Base-by-base conservation (phyloP, 768 basidiomycete species). In the Auricularia sp. region DNA sequence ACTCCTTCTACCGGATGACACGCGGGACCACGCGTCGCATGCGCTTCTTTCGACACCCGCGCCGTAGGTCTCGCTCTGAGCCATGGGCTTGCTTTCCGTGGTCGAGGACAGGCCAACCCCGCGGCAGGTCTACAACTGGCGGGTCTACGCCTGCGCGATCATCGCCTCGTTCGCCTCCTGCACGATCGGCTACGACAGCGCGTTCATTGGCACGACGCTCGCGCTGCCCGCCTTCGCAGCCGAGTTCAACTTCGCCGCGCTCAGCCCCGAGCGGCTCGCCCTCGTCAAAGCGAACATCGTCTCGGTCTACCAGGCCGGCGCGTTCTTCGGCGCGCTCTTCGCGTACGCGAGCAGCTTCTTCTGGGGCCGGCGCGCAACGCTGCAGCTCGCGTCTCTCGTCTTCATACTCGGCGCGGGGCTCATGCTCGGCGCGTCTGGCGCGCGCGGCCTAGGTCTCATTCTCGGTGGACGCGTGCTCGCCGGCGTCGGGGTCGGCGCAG, bases 391-490 rank as follows among this genome's bases (percentile, higher is more conserved):
- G 4, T 68, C 73, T 1, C 64, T 72, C 11, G 70, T 82, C 51
- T 81, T 81, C 71, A 80, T 69, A 77, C 72, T 6, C 80, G 80
- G 10, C 74, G 80, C 39, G 73, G 76, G 61, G 72, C 80, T 39
- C 73, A 75, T 36, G 78, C 81, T n/a, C 71, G 79, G 21, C 74
- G 72, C 23, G 76, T 79, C 64, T 80, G 81, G 1, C 70, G 39
- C 7, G 8, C 39, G 39, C 12, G 39, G 39, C 39, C 39, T 42
- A 42, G 39, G 39, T 2, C 12, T 42, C 8, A 42, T 42, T 42
- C 39, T 90, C 58, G 85, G 82, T 6, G 83, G 88, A n/a, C 81
- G 89, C 23, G 87, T 91, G 73, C 72, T 91, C 62, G 84, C 91
- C 64, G 90, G 89, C 12, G 70, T 84, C 35, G 88, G 87, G 16